Evolutionary conservation across 306 rosid genomes (phyloP), one percentile per base, ranked within the genome.

Genomic region (Dalbergia cochinchinensis): DNA sequence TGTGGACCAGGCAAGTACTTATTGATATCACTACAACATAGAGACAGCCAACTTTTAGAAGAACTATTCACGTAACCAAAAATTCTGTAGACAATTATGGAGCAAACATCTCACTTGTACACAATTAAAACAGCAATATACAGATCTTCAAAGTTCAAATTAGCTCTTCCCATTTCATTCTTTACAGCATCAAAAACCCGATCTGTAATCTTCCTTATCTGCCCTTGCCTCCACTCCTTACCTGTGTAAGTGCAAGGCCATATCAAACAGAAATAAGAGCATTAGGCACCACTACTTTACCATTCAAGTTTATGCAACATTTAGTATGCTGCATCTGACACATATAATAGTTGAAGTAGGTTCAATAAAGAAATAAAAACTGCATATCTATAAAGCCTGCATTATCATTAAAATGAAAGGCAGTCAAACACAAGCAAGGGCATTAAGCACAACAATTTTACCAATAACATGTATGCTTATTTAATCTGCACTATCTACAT

Each of bases 91-190:
- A 65, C 44, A 68, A 20, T 41, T 16, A 9, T 6, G 71, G 33
- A 33, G 61, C 67, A 78, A 59, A 59, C 44, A 65, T 55, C 96
- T 86, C 60, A 95, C 99, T 95, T 95, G 94, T 84, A 95, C 50
- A 91, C 92, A 76, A 95, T 94, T 73, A 95, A 84, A 13, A 94
- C 94, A 26, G 96, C 89, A 39, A 93, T 95, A 82, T 93, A 95
- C 22, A 95, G 81, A 78, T 95, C 96, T 83, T 90, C 97, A 73
- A 95, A 91, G 20, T 60, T 63, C 90, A 95, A 71, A 7, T 41
- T 82, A 20, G 85, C 88, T 34, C 14, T 81, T 31, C 59, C 78
- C 0, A 62, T 8, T 31, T 84, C 82, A 44, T 80, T 90, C 47
- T 67, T 69, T 20, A 91, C 9, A 2, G 39, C 76, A 37, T 88